Conservation (phyloP, 208 protist species). For the Herpetomonas tarakana region DNA sequence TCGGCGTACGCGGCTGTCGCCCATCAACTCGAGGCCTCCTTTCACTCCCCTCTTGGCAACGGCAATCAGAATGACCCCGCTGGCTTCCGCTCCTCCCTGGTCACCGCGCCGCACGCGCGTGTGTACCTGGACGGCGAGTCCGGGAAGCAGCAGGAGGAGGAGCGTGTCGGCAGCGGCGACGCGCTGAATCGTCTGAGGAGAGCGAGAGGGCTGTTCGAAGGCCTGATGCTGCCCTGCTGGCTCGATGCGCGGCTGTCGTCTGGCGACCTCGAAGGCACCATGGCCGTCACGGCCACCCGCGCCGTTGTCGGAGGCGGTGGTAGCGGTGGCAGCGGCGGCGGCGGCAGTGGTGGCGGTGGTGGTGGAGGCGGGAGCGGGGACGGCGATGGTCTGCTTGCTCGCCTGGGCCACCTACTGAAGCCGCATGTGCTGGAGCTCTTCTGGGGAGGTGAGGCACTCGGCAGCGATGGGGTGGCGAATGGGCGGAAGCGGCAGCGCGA, state of each 20-base stretch:
- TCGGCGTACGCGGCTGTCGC: slow-evolving; percentile 76
- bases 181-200: slow-evolving; percentile 11
- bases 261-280: slow-evolving; percentile 56
- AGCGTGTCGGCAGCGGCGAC: slow-evolving; percentile 2
- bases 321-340: not conserved
- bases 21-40: slow-evolving; percentile 42
- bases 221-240: slow-evolving; percentile 48
- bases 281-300: slow-evolving; percentile 53
- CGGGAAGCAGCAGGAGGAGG: slow-evolving; percentile 10
- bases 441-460: not conserved
- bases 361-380: not conserved
- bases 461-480: no score
- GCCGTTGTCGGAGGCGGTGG: slow-evolving; percentile 32
- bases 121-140: not conserved
- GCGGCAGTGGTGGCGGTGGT: not conserved
- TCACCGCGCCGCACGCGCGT: slow-evolving; percentile 9
- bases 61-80: slow-evolving; percentile 3
- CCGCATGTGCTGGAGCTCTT: not conserved
- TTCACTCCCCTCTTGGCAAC: not conserved
- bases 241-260: slow-evolving; percentile 47
- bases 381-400: not conserved
- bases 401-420: not conserved
- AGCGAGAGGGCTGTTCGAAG: slow-evolving; percentile 40
- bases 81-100: slow-evolving; percentile 12
- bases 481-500: not conserved